Conservation (phyloP, 192 early-diverging fungal genomes). For the Coemansia sp. region DNA sequence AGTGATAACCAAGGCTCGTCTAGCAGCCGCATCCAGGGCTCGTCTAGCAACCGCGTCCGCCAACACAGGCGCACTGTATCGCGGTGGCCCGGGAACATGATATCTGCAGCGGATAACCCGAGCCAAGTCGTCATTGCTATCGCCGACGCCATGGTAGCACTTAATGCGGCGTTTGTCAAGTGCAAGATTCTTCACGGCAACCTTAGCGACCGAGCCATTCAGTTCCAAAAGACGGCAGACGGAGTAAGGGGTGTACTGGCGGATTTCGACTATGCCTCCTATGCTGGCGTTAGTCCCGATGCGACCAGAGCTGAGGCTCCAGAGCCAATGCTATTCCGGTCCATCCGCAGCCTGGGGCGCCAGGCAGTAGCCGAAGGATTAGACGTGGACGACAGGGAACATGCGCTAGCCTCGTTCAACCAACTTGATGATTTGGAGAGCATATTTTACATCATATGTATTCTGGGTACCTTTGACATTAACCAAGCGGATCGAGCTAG, state of each 20-base stretch:
- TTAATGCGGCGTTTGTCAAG: not conserved
- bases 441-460: not conserved
- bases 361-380: no score
- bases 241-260: not conserved
- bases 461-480: not conserved
- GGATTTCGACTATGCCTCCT: not conserved
- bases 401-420: no score
- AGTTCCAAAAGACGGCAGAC: not conserved
- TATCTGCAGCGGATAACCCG: not conserved
- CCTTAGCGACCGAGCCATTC: not conserved
- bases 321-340: slow-evolving; percentile 16
- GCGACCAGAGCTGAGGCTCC: not conserved
- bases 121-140: not conserved
- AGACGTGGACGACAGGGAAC: no score
- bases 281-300: not conserved
- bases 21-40: no score
- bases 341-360: slow-evolving; percentile 19
- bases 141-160: not conserved
- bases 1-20: no score
- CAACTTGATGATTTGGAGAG: not conserved
- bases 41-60: not conserved
- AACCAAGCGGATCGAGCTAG: not conserved
- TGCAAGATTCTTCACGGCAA: not conserved
- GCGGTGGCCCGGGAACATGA: not conserved
- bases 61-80: not conserved